phyloP scores from a whole-genome alignment of 352 stramenopile species.

The Phytophthora europaea region DNA sequence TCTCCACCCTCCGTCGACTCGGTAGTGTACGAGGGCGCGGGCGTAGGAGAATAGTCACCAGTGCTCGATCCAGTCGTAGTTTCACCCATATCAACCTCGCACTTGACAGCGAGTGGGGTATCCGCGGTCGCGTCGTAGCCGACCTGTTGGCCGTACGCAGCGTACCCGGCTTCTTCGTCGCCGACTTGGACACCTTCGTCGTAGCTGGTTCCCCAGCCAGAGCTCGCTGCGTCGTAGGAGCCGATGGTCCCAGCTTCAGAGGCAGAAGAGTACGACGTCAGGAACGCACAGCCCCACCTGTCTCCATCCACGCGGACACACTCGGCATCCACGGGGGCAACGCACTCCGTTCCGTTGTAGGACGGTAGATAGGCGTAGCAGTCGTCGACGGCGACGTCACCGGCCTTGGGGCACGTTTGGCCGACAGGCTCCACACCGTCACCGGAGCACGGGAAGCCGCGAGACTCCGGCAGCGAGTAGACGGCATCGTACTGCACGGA shows the following conservation, averaged over 20 bases:
- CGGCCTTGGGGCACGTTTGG: slow-evolving; percentile 22
- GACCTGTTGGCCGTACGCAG: neutral
- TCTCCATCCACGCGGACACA: slow-evolving; percentile 19
- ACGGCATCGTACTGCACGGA: slow-evolving; percentile 34
- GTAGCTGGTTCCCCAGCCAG: neutral
- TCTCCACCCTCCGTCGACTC: neutral
- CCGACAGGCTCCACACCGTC: slow-evolving; percentile 13
- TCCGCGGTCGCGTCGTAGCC: neutral
- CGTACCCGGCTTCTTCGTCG: neutral
- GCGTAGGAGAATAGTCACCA: neutral
- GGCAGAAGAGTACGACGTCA: slow-evolving; percentile 17
- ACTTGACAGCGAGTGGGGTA: slow-evolving; percentile 2
- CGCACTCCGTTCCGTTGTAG: slow-evolving; percentile 33
- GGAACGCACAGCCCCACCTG: slow-evolving; percentile 32
- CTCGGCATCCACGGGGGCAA: slow-evolving; percentile 30
- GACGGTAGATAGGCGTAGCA: slow-evolving; percentile 30
- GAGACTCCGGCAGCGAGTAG: slow-evolving; percentile 33
- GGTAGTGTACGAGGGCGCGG: neutral
- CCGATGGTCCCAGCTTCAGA: neutral
- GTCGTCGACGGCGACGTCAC: slow-evolving; percentile 28
- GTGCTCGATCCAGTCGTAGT: neutral
- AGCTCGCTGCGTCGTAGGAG: neutral
- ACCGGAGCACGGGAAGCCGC: slow-evolving; percentile 31
- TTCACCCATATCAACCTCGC: neutral
- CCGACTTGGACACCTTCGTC: neutral